Base-by-base conservation (phyloP, 306 rosid genomes). In the Bauhinia variegata region DNA sequence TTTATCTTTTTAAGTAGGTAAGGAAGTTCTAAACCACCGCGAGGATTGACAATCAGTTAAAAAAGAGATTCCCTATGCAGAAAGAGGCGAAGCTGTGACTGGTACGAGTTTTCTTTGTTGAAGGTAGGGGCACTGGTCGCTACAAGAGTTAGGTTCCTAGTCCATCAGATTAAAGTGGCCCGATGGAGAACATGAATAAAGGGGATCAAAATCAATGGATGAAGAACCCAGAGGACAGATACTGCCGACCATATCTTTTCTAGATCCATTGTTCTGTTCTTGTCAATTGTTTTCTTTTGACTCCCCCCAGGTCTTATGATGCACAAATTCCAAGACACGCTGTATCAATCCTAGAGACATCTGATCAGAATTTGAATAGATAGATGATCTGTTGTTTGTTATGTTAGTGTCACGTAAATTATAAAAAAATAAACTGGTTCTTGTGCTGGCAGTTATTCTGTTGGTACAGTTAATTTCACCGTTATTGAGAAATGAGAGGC, bases 201-300 rank as follows among this genome's bases (percentile, higher is more conserved):
- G 81, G 67, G 79, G 4, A 68, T 64, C 83, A 75, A 71, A 77
- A 77, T 77, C 73, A 80, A 63, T 52, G 87, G 87, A 79, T 68
- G 93, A 69, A 77, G 79, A 84, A 64, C 76, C 51, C 30, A 36
- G 19, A 68, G 86, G 86, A 83, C 88, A 83, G 11, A 73, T 58
- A 67, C 63, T 73, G 73, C 88, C 81, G 82, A 75, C 88, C 90
- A 70, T 53, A 81, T 86, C 88, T 85, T 86, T 82, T 48, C 54
- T 59, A 78, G 95, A 88, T 91, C 86, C 85, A 34, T 75, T 74
- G 78, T 66, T 69, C 44, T 81, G 78, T 74, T 78, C 62, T 68
- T 78, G 78, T 82, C 73, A 23, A 23, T 23, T 23, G 28, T 23
- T 23, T 23, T 1, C 50, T 78, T 65, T 63, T 63, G 44, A 42